Evolutionary conservation across 2,329 filamentous ascomycete genomes (phyloP), one percentile per base, ranked within the genome.

Genomic region (Penicillium sp.): DNA sequence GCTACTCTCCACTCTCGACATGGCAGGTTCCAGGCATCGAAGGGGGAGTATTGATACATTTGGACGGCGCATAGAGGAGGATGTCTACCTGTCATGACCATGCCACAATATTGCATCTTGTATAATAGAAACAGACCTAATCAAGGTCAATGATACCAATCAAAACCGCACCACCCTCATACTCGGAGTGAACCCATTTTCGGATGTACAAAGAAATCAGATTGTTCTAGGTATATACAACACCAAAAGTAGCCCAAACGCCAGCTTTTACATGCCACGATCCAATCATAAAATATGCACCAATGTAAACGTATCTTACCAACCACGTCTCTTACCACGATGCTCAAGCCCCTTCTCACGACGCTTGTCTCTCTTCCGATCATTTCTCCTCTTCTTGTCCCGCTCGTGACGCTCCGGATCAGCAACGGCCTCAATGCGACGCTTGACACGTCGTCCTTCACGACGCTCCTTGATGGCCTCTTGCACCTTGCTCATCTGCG

Each of bases 361-460:
- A 69, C 86, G 85, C 71, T 86, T 84, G 63, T 87, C 87, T 75
- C 86, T 91, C 79, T 94, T 94, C 77, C 86, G 85, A 68, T 94
- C 90, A 56, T 88, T 81, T 77, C 87, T 91, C 77, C 87, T 89
- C 69, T 82, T 85, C 84, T 96, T 96, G 62, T 88, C 85, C 65
- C 81, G 79, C 25, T 86, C 89, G 63, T 85, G 85, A 67, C 80
- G 87, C 74, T 94, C 92, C 1, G 94, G 94, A 65, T 88, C 83
- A 44, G 82, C 82, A 22, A 99, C 85, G 10, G 89, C 89, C 68
- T 95, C 92, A 58, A 97, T 89, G 73, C 90, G 89, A 64, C 94
- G 83, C 82, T 99, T 99, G 57, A 81, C 83, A 48, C 87, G 84
- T 58, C 95, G 79, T 64, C 85, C 83, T 67, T 90, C 84, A 60